A percentile compares a stretch with the other conserved stretches of the same genome.
These are phyloP conservation scores for Aspergillus ochraceoroseus DNA, from an alignment of 2,329 filamentous ascomycete genomes.

Conservation along the genomic window DNA sequence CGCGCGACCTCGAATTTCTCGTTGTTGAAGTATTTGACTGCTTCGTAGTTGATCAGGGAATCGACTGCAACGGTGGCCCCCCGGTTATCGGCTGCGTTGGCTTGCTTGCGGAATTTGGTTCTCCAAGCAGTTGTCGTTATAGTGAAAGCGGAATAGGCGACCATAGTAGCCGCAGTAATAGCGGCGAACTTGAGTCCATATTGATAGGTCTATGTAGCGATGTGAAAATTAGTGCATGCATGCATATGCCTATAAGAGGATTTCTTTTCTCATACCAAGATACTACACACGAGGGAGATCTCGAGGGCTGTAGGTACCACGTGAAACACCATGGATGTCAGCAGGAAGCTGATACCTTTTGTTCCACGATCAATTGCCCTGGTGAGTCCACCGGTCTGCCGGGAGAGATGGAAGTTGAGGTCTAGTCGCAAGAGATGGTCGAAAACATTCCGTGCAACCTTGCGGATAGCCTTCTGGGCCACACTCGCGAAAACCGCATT, in stretches of 20 bases:
- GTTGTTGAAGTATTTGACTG: constrained; percentile 99
- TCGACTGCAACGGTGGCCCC: constrained; percentile 94
- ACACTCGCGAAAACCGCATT: constrained; percentile 97
- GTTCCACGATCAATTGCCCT: constrained; percentile 93
- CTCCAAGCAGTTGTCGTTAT: constrained; percentile 96
- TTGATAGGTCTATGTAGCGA: constrained; percentile 82
- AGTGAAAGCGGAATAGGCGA: constrained; percentile 91
- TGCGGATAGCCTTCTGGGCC: constrained; percentile 90
- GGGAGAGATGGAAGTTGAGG: constrained; percentile 85
- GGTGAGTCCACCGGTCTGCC: constrained; percentile 91
- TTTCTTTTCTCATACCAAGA: constrained; percentile 53
- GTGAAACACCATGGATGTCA: constrained; percentile 98
- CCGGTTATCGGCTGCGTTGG: constrained; percentile 93
- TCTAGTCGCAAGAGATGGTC: constrained; percentile 83
- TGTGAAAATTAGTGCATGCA: too few relatives aligned
- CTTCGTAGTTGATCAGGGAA: constrained; percentile 97
- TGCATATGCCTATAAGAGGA: too few relatives aligned
- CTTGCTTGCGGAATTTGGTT: constrained; percentile 90
- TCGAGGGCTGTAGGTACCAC: constrained; percentile 89
- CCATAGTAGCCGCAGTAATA: constrained; percentile 87
- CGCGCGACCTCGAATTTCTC: constrained; percentile 88
- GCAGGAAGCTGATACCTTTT: constrained; percentile 94
- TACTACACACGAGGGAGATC: constrained; percentile 92
- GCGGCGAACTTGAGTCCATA: constrained; percentile 88
- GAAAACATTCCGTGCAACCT: constrained; percentile 88